Percentiles rank a stretch among this genome's conserved stretches.
Evolutionary conservation across 2,329 filamentous ascomycete species (phyloP).

Genomic region (Botrytis fragariae): DNA sequence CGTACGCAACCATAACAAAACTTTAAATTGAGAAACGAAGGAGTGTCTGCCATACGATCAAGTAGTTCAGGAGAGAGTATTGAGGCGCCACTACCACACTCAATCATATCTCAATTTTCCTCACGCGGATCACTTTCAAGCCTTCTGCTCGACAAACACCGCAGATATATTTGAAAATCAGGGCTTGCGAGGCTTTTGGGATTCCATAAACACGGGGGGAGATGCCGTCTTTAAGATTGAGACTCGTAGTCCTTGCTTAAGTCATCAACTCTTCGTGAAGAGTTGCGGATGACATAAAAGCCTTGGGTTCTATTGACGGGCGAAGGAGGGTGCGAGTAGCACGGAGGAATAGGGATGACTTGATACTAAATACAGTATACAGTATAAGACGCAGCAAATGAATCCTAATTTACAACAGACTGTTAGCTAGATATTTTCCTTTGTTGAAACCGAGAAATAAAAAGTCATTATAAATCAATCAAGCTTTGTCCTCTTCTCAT

Average conservation of each 20-base stretch:
- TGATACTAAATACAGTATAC: neutral
- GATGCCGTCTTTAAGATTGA: rapidly evolving
- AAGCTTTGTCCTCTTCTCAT: neutral
- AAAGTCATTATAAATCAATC: neutral
- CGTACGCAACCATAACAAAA: neutral
- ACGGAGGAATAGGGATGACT: neutral
- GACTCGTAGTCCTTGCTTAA: neutral
- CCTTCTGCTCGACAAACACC: neutral
- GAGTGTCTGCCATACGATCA: neutral
- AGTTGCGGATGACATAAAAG: neutral
- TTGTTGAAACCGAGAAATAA: neutral
- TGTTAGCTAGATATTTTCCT: neutral
- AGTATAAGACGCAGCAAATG: neutral
- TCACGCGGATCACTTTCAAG: neutral
- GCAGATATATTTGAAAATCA: neutral
- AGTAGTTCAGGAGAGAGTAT: neutral
- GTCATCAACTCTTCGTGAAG: neutral
- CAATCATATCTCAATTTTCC: neutral
- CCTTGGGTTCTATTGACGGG: neutral
- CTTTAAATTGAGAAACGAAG: neutral
- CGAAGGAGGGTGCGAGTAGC: neutral
- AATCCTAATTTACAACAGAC: neutral
- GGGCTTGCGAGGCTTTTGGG: neutral
- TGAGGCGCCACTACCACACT: rapidly evolving
- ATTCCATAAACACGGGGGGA: neutral